These are phyloP conservation scores for Sporothrix globosa DNA, from an alignment of 2,329 filamentous ascomycete genomes.

Conservation along the genomic window DNA sequence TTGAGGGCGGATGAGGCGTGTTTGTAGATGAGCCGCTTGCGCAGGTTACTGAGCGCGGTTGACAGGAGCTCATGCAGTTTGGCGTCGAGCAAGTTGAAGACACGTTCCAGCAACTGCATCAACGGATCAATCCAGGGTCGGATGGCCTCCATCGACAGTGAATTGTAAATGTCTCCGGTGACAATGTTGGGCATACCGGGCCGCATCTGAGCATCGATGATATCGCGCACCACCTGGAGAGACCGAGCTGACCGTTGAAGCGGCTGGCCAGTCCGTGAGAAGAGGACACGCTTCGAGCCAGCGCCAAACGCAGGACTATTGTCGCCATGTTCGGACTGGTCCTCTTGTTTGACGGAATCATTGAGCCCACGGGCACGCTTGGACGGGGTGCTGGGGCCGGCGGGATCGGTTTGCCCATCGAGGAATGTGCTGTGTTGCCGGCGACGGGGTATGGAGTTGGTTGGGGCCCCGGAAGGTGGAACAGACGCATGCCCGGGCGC, in stretches of 20 bases:
- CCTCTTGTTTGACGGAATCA: constrained; percentile 39
- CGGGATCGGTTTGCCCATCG: constrained; percentile 28
- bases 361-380: constrained; percentile 33
- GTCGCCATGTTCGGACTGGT: constrained; percentile 28
- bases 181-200: constrained; percentile 63
- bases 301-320: neutral
- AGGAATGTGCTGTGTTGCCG: constrained; percentile 32
- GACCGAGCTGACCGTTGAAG: constrained; percentile 40
- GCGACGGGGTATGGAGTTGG: constrained; percentile 29
- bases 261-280: neutral
- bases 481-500: neutral
- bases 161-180: constrained; percentile 62
- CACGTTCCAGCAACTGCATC: constrained; percentile 51
- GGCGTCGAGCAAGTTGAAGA: constrained; percentile 53
- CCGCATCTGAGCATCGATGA: constrained; percentile 58
- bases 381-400: constrained; percentile 28
- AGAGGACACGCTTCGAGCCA: constrained; percentile 6
- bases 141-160: constrained; percentile 60
- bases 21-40: constrained; percentile 56
- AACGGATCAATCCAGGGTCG: constrained; percentile 61
- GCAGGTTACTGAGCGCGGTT: constrained; percentile 51
- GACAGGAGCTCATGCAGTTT: constrained; percentile 54
- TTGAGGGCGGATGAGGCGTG: constrained; percentile 51
- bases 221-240: constrained; percentile 55
- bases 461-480: neutral